Evolutionary conservation across 257 asterid genomes (phyloP).

Genomic region (Solanum gandarillasii): DNA sequence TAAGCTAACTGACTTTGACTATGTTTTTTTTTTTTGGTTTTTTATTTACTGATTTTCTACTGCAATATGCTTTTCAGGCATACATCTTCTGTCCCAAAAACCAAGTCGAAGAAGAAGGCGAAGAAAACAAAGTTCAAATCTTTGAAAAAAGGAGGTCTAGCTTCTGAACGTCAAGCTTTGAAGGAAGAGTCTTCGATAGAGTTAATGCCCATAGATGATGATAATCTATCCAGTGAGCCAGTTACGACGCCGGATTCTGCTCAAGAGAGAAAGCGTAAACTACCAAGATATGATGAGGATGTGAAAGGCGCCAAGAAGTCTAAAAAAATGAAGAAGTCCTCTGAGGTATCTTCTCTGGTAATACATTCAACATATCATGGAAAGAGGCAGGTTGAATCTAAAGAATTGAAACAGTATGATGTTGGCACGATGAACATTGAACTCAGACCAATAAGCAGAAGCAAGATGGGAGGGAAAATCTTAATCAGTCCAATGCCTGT

Average conservation of each 20-base stretch:
- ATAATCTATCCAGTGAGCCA: constrained; percentile 40
- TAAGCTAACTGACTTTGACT: neutral
- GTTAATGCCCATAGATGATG: constrained; percentile 53
- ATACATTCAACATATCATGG: constrained; percentile 28
- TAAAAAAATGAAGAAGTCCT: constrained; percentile 45
- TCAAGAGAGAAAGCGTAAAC: constrained; percentile 53
- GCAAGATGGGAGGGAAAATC: constrained; percentile 60
- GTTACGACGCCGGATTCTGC: constrained; percentile 49
- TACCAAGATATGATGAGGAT: constrained; percentile 45
- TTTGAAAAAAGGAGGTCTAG: constrained; percentile 75
- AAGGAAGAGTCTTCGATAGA: constrained; percentile 60
- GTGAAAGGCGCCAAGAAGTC: constrained; percentile 50
- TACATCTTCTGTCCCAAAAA: constrained; percentile 28
- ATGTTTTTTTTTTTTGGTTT: neutral
- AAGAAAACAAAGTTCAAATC: constrained; percentile 90
- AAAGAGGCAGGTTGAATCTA: constrained; percentile 42
- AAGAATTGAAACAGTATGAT: constrained; percentile 32
- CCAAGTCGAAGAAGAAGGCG: constrained; percentile 73
- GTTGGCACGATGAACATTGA: constrained; percentile 41
- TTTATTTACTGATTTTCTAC: constrained; percentile 2
- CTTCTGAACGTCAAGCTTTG: constrained; percentile 38
- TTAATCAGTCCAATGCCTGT: constrained; percentile 53
- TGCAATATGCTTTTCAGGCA: constrained; percentile 36
- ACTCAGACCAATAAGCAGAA: constrained; percentile 42
- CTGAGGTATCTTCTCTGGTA: constrained; percentile 21